Conservation (phyloP, 2,329 filamentous ascomycete species). For the Aspergillus brunneoviolaceus region DNA sequence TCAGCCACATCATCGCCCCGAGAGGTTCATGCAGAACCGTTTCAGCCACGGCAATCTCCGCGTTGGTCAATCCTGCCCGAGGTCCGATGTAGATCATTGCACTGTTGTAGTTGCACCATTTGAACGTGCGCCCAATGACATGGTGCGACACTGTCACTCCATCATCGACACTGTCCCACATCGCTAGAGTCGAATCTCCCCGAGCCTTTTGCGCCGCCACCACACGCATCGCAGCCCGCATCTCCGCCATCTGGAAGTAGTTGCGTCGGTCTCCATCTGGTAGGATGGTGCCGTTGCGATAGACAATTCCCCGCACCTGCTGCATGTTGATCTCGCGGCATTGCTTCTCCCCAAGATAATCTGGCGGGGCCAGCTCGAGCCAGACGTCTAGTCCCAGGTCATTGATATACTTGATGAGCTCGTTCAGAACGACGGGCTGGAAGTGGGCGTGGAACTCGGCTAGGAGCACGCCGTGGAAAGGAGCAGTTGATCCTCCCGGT, state of each 20-base stretch:
- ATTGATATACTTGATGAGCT: slow-evolving; percentile 30
- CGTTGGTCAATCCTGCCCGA: slow-evolving; percentile 29
- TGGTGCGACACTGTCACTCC: slow-evolving; percentile 30
- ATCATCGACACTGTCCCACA: slow-evolving; percentile 40
- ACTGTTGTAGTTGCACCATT: slow-evolving; percentile 42
- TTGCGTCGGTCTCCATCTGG: slow-evolving; percentile 31
- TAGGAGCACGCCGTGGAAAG: slow-evolving; percentile 37
- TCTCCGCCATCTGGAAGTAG: slow-evolving; percentile 37
- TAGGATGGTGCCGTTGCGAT: slow-evolving; percentile 34
- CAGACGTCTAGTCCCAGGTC: slow-evolving; percentile 37
- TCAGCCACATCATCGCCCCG: slow-evolving; percentile 43
- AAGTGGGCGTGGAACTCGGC: slow-evolving; percentile 32
- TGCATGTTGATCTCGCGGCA: slow-evolving; percentile 21
- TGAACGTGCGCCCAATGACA: slow-evolving; percentile 36
- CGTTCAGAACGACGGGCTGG: slow-evolving; percentile 26
- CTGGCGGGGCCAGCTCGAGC: slow-evolving; percentile 35
- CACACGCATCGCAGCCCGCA: slow-evolving; percentile 22
- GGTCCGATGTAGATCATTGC: slow-evolving; percentile 38
- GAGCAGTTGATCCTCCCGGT: not conserved
- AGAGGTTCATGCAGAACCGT: slow-evolving; percentile 29
- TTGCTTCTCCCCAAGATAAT: slow-evolving; percentile 29
- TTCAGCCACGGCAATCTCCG: slow-evolving; percentile 18
- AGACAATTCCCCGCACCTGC: slow-evolving; percentile 29
- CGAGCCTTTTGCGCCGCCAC: slow-evolving; percentile 19
- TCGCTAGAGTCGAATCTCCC: slow-evolving; percentile 13